These are phyloP conservation scores for Posidonia oceanica DNA, from an alignment of 116 monocot species.

Conservation along the genomic window DNA sequence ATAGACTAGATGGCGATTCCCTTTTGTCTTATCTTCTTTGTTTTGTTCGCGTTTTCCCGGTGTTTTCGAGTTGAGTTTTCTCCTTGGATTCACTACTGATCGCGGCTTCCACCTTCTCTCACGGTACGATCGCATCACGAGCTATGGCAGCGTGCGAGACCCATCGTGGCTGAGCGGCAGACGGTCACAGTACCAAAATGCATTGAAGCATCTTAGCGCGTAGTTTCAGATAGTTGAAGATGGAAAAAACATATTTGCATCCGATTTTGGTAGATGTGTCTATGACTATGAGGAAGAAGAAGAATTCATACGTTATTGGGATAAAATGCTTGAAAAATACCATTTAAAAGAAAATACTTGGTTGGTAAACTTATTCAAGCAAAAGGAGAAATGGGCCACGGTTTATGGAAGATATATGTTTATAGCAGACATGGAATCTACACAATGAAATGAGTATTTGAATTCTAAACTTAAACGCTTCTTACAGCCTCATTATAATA, in stretches of 20 bases:
- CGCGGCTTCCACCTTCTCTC: too few species aligned
- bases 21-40: too few species aligned
- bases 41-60: too few species aligned
- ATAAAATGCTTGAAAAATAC: conserved; percentile 9
- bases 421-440: neutral
- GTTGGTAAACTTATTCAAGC: neutral
- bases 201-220: neutral
- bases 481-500: neutral
- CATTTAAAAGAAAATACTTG: neutral
- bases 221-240: neutral
- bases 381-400: neutral
- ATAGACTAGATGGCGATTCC: too few species aligned
- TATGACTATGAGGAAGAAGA: conserved; percentile 6
- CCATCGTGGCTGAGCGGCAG: too few species aligned
- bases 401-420: conserved; percentile 2
- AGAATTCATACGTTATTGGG: conserved; percentile 5
- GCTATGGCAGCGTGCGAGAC: too few species aligned
- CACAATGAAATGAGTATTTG: neutral
- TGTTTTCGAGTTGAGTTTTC: too few species aligned
- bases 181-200: too few species aligned
- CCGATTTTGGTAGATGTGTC: conserved; percentile 3
- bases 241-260: neutral
- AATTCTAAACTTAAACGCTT: neutral
- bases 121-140: too few species aligned
- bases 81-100: too few species aligned